These are phyloP conservation scores for Narthecium ossifragum DNA, from an alignment of 106 monocot species.

Conservation along the genomic window DNA sequence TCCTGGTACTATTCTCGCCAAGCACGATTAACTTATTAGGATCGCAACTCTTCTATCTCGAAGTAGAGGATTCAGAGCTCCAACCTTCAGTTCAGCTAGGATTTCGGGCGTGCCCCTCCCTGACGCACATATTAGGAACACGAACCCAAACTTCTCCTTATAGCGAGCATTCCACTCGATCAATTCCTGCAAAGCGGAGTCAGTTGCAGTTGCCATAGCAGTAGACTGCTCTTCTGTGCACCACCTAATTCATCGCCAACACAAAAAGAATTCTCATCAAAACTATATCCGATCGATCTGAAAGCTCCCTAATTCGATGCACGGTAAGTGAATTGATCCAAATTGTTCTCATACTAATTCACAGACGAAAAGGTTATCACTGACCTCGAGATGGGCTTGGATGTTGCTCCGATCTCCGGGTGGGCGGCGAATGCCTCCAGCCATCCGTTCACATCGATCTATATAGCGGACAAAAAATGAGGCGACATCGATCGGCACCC, in stretches of 20 bases:
- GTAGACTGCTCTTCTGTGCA: slow-evolving; percentile 77
- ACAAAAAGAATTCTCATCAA: not conserved
- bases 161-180: slow-evolving; percentile 68
- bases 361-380: not conserved
- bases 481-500: not conserved
- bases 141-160: slow-evolving; percentile 79
- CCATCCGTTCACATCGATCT: slow-evolving; percentile 64
- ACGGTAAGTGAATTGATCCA: not conserved
- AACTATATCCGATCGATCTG: not conserved
- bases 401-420: slow-evolving; percentile 49
- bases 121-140: slow-evolving; percentile 90
- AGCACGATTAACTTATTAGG: no score
- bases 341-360: not conserved
- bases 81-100: slow-evolving; percentile 74
- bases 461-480: not conserved
- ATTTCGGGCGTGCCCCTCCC: slow-evolving; percentile 69
- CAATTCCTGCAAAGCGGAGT: slow-evolving; percentile 60
- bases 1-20: no score
- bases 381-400: slow-evolving; percentile 44
- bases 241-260: slow-evolving; percentile 33
- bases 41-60: no score
- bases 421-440: slow-evolving; percentile 57
- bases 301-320: no score
- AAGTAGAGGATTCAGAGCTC: no score
- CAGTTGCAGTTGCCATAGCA: slow-evolving; percentile 54